Evolutionary conservation across 305 asterid species (phyloP), one percentile per base, ranked within the genome.

Genomic region (Ajuga reptans): DNA sequence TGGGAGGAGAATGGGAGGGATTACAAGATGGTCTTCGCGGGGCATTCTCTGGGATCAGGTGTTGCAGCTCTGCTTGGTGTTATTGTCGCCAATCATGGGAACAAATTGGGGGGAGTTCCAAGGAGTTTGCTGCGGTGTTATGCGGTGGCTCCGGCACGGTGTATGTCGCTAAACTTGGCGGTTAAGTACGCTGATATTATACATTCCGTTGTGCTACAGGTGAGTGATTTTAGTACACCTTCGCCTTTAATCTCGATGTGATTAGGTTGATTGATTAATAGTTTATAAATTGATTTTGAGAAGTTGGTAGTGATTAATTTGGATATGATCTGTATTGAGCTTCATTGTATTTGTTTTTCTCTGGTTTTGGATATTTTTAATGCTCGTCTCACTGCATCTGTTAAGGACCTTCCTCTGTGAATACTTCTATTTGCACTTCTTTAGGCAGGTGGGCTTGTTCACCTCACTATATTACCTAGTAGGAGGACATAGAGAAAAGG

Each of bases 11-110:
- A 79, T 56, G 96, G 95, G 68, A 80, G 73, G 69, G 64, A 77
- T 41, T 90, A 90, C 80, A 90, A 76, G 83, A 85, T 90, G 92
- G 80, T 90, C 2, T 92, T 92, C 55, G 83, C 88, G 0, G 98
- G 98, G 52, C 98, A 92, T 79, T 92, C 97, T 47, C 78, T 92
- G 80, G 98, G 98, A 39, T 91, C 97, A 0, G 97, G 98, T 17
- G 95, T 92, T 16, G 96, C 96, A 0, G 79, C 98, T 18, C 67
- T 92, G 76, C 69, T 90, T 75, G 66, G 80, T 49, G 78, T 92
- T 43, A 86, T 92, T 66, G 88, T 84, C 29, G 97, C 87, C 11
- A 92, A 92, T 70, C 95, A 90, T 69, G 82, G 94, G 53, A 68
- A 84, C 68, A 71, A 55, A 60, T 72, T 92, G 11, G 98, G 95